Base-by-base conservation (phyloP, 345 rosid genomes). In the Laguncularia racemosa region DNA sequence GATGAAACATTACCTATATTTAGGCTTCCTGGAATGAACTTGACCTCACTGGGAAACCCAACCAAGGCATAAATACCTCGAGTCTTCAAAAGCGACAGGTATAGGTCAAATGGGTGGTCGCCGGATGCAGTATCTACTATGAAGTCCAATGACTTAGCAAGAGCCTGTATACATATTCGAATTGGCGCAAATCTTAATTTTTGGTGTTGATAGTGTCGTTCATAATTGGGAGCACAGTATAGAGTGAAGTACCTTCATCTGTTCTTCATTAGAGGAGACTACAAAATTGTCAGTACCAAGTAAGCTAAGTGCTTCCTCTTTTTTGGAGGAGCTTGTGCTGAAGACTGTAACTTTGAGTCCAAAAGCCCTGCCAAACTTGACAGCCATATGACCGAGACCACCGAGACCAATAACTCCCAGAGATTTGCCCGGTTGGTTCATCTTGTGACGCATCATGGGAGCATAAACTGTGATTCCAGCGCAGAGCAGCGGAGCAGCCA, bases 321-420 rank as follows among this genome's bases (percentile, higher is more conserved):
- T 83, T 79, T 89, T 92, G 51, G 88, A 84, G 21, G 69, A 28
- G 54, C 93, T 86, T 17, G 97, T 89, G 86, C 98, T 92, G 50
- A 92, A 71, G 62, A 92, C 91, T 0, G 93, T 89, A 15, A 86
- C 96, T 18, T 60, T 60, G 71, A 92, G 73, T 56, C 98, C 96
- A 56, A 92, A 89, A 60, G 96, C 95, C 76, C 89, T 92, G 17
- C 97, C 98, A 59, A 92, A 82, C 80, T 86, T 89, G 69, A 89
- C 95, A 4, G 97, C 98, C 95, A 92, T 89, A 83, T 92, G 98
- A 16, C 97, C 97, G 26, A 89, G 98, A 21, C 98, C 98, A 57
- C 97, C 97, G 3, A 92, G 89, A 48, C 98, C 97, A 13, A 92
- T 75, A 45, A 92, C 95, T 14, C 97, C 96, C 1, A 86, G 76